Percentiles rank a stretch among this genome's conserved stretches.
These are phyloP conservation scores for Phytophthora europaea DNA, from an alignment of 352 stramenopile genomes.

Conservation along the genomic window DNA sequence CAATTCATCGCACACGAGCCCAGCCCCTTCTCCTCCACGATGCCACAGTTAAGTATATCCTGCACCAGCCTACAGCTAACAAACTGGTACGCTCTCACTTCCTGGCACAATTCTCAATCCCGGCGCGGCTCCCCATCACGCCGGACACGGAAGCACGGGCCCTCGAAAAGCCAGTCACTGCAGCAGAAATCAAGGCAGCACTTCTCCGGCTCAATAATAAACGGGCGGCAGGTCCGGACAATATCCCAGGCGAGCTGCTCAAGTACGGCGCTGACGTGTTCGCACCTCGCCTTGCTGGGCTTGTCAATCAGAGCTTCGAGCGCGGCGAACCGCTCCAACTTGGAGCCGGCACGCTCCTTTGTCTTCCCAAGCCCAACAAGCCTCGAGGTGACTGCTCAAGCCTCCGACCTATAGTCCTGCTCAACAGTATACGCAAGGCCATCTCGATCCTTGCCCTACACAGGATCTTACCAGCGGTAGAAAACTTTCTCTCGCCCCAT, in stretches of 20 bases:
- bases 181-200: background rate
- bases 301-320: conserved; percentile 9
- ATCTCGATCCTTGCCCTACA: conserved; percentile 4
- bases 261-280: background rate
- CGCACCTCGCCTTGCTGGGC: background rate
- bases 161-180: background rate
- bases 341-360: background rate
- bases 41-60: too few species aligned
- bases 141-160: background rate
- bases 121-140: too few species aligned
- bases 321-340: background rate
- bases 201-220: background rate
- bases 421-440: conserved; percentile 8
- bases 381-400: background rate
- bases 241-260: background rate
- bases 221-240: background rate
- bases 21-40: too few species aligned
- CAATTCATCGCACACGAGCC: background rate
- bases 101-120: too few species aligned
- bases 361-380: conserved; percentile 12
- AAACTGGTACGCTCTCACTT: too few species aligned
- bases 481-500: conserved; percentile 1
- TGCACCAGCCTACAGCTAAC: too few species aligned
- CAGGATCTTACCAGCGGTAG: conserved; percentile 7
- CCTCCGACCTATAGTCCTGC: conserved; percentile 10